These are phyloP conservation scores for Neurospora intermedia DNA, from an alignment of 495 filamentous ascomycete species.

Conservation along the genomic window DNA sequence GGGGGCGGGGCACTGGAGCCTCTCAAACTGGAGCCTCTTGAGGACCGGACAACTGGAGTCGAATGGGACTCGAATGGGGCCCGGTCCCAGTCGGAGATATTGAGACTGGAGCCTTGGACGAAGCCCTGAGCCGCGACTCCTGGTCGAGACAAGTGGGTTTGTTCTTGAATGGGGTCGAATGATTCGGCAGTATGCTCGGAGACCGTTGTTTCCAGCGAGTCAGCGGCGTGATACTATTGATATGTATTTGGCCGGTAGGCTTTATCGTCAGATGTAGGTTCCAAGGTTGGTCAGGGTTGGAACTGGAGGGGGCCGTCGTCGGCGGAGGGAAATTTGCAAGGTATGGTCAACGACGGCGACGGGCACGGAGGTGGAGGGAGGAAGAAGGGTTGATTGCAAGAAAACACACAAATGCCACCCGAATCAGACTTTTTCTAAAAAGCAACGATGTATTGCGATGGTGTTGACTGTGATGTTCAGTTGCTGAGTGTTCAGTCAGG, in stretches of 20 bases:
- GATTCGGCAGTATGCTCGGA: background rate
- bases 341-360: background rate
- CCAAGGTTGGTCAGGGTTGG: background rate
- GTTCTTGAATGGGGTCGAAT: background rate
- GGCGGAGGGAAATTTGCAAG: background rate
- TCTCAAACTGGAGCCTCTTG: background rate
- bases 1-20: background rate
- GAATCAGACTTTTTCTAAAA: background rate
- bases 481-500: too few relatives aligned
- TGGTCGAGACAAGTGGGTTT: background rate
- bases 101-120: background rate
- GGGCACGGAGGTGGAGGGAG: background rate
- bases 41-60: background rate
- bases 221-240: background rate
- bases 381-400: background rate
- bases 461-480: background rate
- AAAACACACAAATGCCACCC: background rate
- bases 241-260: background rate
- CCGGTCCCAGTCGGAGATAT: background rate
- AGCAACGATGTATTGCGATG: background rate
- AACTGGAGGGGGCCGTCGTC: background rate
- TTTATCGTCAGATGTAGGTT: background rate
- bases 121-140: background rate
- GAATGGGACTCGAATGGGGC: background rate
- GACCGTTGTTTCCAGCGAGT: background rate